Base-by-base conservation (phyloP, 2,329 filamentous ascomycete genomes). In the Neonectria ditissima region DNA sequence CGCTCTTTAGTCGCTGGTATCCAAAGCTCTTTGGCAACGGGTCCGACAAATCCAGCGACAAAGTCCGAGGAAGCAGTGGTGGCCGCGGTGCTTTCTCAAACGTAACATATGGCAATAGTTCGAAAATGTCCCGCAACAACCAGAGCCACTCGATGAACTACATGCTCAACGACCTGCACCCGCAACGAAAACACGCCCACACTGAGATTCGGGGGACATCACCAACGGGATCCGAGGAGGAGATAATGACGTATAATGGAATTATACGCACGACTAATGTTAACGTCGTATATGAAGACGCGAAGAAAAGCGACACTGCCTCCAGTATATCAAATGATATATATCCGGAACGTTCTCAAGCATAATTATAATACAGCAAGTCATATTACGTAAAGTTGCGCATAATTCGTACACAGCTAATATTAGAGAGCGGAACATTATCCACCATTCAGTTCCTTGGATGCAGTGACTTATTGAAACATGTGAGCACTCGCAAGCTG, bases 211-310 rank as follows among this genome's bases (percentile, higher is more conserved):
- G 77, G 30, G 73, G 76, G n/a, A 71, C 63, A 5, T 76, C 77
- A 9, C 77, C 77, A 0, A 76, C 66, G 7, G 74, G 73, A 5
- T 77, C 74, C 5, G 77, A 81, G 52, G 79, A 81, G 55, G 78
- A 80, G 59, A 80, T 80, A 11, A 79, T 80, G 76, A 78, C 77
- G 2, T 77, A 78, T 37, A 79, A 80, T 48, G 79, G 79, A 11
- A 80, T 81, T 28, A 69, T 81, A 59, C 71, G 77, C 13, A 79
- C 77, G 11, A 79, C 74, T 2, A 74, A 79, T 16, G 65, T 76
- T 18, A 62, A 74, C 45, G 53, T 74, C 10, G 44, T 63, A 1
- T 74, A 72, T 18, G 68, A 73, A 43, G 43, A 48, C 32, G 32
- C 43, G 2, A 56, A 56, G 54, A 22, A 45, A 24, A 56, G 54